Conservation (phyloP, 2,329 filamentous ascomycete species). For the Ceratocystis ficicola region DNA sequence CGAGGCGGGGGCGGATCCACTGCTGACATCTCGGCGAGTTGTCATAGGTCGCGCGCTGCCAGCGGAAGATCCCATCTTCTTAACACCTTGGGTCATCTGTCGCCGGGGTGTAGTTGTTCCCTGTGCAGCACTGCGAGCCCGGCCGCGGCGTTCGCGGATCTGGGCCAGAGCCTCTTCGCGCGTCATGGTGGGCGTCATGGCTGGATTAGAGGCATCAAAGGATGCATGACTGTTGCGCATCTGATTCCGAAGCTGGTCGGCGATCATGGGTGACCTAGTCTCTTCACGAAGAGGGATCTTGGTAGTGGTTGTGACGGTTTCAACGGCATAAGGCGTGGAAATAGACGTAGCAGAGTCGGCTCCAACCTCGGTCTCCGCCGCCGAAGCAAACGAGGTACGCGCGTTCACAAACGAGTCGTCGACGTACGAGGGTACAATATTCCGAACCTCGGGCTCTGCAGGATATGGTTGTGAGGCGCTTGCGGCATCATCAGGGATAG, state of each 20-base stretch:
- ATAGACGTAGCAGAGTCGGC: neutral
- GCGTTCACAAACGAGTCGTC: constrained; percentile 22
- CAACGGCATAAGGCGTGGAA: constrained; percentile 27
- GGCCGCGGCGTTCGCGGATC: constrained; percentile 59
- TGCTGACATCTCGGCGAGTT: constrained; percentile 7
- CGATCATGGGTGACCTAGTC: constrained; percentile 25
- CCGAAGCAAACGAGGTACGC: constrained; percentile 33
- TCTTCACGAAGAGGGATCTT: constrained; percentile 41
- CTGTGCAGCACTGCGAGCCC: constrained; percentile 57
- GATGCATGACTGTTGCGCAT: constrained; percentile 26
- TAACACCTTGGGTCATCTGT: constrained; percentile 24
- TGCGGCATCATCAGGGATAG: constrained; percentile 16
- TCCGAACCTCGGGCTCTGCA: constrained; percentile 24
- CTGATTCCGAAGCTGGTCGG: constrained; percentile 12
- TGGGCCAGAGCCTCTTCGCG: constrained; percentile 64
- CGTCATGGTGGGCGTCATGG: constrained; percentile 53
- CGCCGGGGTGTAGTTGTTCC: constrained; percentile 35
- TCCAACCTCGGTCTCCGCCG: neutral
- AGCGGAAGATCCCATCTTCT: constrained; percentile 11
- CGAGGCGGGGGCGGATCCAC: neutral
- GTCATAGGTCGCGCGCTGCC: constrained; percentile 7
- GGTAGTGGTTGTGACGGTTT: constrained; percentile 39
- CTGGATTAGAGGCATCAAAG: constrained; percentile 46
- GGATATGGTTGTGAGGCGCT: constrained; percentile 21
- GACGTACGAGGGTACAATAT: constrained; percentile 29